Evolutionary conservation across 2,329 filamentous ascomycete genomes (phyloP), one percentile per base, ranked within the genome.

Genomic region (Hypoxylon sp.): DNA sequence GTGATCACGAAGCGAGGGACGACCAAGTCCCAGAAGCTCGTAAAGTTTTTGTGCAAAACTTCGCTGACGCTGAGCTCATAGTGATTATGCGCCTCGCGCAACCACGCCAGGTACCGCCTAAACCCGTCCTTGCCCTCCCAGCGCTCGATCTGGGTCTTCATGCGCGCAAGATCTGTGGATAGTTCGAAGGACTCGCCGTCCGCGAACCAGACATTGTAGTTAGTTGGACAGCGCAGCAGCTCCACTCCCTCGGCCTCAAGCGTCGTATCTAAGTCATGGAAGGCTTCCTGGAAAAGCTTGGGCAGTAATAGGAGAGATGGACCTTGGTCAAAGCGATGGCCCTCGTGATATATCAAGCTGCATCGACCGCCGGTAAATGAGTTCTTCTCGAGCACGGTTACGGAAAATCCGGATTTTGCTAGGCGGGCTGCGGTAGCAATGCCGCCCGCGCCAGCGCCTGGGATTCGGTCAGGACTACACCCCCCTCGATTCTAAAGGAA

Each of bases 371-470:
- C 91, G 0, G 88, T 90, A 76, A 91, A 92, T 62, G 81, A 81
- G 75, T 93, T 93, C 82, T 93, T 93, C 79, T 94, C 91, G n/a
- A 93, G 80, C 1, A 93, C 89, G 0, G 90, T 93, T n/a, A 93
- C 91, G 34, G 84, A 77, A 76, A 90, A 89, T 41, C 91, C 91
- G 1, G 90, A 86, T 75, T 90, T 90, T 53, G 90, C 89, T 10
- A 93, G 86, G 49, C 91, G 87, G 1, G 91, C 91, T 62, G 91
- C 90, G 1, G 88, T 89, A n/a, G 90, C 86, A 45, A 92, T 87
- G 64, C 91, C 91, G 55, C 91, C 91, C 49, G 88, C 88, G 65
- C 91, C 91, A 30, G 91, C 90, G 69, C 91, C 90, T 85, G 77
- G 60, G 38, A 19, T 21, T 2, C 5, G 56, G 63, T 75, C 48